Evolutionary conservation across 768 basidiomycete genomes (phyloP), one percentile per base, ranked within the genome.

Genomic region (Phanerochaete sordida): DNA sequence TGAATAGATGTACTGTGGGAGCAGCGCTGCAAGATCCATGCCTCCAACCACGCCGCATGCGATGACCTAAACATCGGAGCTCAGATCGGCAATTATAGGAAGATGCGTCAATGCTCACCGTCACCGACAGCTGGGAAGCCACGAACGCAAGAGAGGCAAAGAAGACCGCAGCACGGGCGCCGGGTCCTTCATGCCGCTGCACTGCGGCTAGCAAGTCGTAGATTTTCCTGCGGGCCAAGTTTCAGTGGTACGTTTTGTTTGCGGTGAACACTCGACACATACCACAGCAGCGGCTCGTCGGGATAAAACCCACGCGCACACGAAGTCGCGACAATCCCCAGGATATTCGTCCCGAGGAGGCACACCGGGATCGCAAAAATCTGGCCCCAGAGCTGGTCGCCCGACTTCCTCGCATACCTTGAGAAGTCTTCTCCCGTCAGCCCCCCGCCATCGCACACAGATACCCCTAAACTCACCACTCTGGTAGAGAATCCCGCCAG

Each of bases 21-120:
- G 50, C 1, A 74, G 51, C 1, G 72, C 70, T 11, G 73, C 67
- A 3, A 73, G 62, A 49, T 74, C 72, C 69, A 73, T 74, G 12
- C 72, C 73, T 2, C 73, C 73, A n/a, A 74, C 73, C 1, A 73
- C 69, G 2, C 70, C 72, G 44, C 69, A 71, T 8, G 71, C 72
- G 24, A 71, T 70, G 21, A 71, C 61, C 69, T 70, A 24, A 47
- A 9, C 45, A 23, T n/a, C 11, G 19, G 15, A 19, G 39, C 3
- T 27, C 9, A 31, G n/a, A n/a, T n/a, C n/a, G n/a, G n/a, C n/a
- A n/a, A n/a, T n/a, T n/a, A n/a, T n/a, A n/a, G n/a, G n/a, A n/a
- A n/a, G n/a, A n/a, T n/a, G n/a, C n/a, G 12, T 11, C n/a, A 35
- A 24, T 21, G 33, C 67, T 62, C 35, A 72, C 70, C 58, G 69